Conservation (phyloP, 2,329 filamentous ascomycete genomes). For the Zopfia rhizophila region DNA sequence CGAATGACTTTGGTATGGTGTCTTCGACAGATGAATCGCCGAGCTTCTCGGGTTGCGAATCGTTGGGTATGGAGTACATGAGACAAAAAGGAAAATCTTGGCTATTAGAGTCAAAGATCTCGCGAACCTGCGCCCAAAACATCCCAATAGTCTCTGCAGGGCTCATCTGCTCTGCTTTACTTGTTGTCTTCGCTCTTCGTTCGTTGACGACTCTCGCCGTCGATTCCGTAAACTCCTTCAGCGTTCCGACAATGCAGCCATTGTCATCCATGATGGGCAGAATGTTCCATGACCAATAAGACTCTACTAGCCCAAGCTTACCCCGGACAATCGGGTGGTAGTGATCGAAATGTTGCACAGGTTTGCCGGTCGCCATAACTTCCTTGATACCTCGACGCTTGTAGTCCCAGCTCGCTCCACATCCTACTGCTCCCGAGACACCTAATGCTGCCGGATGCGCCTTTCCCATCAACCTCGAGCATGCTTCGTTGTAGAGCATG, state of each 20-base stretch:
- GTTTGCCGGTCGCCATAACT: slow-evolving; percentile 34
- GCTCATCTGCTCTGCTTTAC: slow-evolving; percentile 2
- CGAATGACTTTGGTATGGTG: slow-evolving; percentile 39
- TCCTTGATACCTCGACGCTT: slow-evolving; percentile 43
- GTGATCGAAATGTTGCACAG: slow-evolving; percentile 66
- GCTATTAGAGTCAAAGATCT: slow-evolving; percentile 39
- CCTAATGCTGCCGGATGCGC: slow-evolving; percentile 65
- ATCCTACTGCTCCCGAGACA: slow-evolving; percentile 69
- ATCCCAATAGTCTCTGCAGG: slow-evolving; percentile 8
- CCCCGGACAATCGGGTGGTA: slow-evolving; percentile 67
- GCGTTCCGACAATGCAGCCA: slow-evolving; percentile 70
- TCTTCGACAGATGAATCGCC: slow-evolving; percentile 40
- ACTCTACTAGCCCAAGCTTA: slow-evolving; percentile 74
- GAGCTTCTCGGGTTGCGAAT: slow-evolving; percentile 35
- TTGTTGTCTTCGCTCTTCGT: slow-evolving; percentile 33
- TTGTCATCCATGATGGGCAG: slow-evolving; percentile 76
- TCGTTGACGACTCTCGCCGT: neutral
- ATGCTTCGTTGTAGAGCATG: slow-evolving; percentile 54
- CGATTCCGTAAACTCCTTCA: slow-evolving; percentile 3
- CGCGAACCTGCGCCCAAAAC: slow-evolving; percentile 20
- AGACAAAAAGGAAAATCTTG: slow-evolving; percentile 46
- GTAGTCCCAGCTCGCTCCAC: slow-evolving; percentile 71
- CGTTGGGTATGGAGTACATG: slow-evolving; percentile 43
- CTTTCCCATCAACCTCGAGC: slow-evolving; percentile 38
- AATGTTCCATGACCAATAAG: slow-evolving; percentile 80